A percentile compares a stretch with the other conserved stretches of the same genome.
Conservation (phyloP, 208 protist genomes). For the Acanthamoeba triangularis region DNA sequence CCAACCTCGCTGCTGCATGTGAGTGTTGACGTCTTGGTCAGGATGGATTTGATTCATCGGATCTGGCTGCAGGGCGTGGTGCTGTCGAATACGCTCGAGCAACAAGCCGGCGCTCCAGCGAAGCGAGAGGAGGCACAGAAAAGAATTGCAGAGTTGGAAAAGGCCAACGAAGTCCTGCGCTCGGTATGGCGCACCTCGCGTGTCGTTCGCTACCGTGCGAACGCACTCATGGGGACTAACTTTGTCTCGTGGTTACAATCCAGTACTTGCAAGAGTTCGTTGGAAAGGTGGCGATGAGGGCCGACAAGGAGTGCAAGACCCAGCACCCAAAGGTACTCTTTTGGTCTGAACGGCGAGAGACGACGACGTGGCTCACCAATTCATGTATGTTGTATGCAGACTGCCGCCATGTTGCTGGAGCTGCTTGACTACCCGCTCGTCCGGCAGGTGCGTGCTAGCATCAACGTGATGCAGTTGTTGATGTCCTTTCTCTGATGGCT, state of each 20-base stretch:
- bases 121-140: background rate
- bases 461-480: background rate
- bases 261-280: conserved; percentile 64
- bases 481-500: background rate
- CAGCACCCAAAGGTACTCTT: conserved; percentile 13
- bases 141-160: conserved; percentile 26
- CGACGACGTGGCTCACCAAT: background rate
- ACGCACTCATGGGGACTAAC: too few species aligned
- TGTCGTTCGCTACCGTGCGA: too few species aligned
- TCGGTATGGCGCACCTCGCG: background rate
- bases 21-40: background rate
- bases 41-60: background rate
- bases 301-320: conserved; percentile 38
- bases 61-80: background rate
- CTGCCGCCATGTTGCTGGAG: conserved; percentile 24
- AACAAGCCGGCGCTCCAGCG: background rate
- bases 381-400: background rate
- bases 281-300: conserved; percentile 3
- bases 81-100: background rate
- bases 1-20: too few species aligned
- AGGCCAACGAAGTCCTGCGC: conserved; percentile 35
- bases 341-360: background rate
- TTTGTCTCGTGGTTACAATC: background rate
- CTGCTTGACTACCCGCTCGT: conserved; percentile 46
- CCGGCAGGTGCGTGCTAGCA: background rate